Evolutionary conservation across 1,284 basidiomycete species (phyloP).

Genomic region (Retiboletus flavoniger): DNA sequence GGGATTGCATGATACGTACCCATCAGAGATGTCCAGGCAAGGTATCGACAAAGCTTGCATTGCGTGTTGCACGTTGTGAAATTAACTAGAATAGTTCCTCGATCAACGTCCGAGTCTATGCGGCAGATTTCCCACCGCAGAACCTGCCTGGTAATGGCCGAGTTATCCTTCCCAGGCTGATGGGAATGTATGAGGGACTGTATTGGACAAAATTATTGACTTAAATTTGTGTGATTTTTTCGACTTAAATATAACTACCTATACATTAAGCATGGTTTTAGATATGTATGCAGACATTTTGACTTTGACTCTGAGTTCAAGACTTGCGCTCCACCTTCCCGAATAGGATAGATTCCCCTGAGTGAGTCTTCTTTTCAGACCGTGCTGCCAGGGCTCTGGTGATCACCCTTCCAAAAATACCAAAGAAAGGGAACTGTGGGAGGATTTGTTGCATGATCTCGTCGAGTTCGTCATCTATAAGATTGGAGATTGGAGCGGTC

Average conservation of each 20-base stretch:
- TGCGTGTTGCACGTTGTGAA: neutral
- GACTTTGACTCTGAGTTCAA: no score
- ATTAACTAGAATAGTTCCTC: neutral
- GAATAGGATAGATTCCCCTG: no score
- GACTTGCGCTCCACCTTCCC: no score
- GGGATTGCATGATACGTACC: neutral
- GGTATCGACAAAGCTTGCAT: neutral
- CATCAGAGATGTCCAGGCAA: neutral
- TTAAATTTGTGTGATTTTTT: no score
- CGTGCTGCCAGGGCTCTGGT: no score
- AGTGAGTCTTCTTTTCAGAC: no score
- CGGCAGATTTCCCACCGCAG: neutral
- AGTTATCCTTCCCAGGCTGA: neutral
- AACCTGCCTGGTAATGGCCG: no score
- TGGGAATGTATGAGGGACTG: neutral
- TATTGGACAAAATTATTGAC: no score
- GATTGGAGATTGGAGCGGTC: neutral
- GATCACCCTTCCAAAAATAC: no score
- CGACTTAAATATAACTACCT: no score
- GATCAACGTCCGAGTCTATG: neutral
- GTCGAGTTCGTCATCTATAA: neutral
- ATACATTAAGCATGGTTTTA: no score
- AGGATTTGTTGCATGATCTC: neutral
- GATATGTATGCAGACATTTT: no score
- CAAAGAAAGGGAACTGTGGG: neutral